Evolutionary conservation across 192 early-diverging fungal genomes (phyloP), one percentile per base, ranked within the genome.

Genomic region (Coemansia sp.): DNA sequence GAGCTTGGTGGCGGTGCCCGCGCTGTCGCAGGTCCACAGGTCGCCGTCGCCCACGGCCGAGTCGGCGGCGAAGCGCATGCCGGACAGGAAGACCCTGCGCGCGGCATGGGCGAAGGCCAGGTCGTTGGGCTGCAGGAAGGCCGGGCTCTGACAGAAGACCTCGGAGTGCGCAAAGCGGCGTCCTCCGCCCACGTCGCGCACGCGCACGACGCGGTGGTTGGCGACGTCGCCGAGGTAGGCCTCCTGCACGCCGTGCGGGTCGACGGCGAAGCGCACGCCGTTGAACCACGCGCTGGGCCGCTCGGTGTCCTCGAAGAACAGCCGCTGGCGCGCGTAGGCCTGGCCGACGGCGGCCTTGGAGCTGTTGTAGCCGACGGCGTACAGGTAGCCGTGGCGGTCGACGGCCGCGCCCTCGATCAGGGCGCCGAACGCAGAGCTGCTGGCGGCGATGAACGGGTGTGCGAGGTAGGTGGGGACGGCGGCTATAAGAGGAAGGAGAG

Each of bases 401-500:
- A 85, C 84, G 25, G 68, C 84, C 4, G 82, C 82, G 27, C 86
- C 86, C 65, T 87, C 86, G 46, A 87, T 87, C 36, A 57, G 27
- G 1, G 77, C 25, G 42, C 86, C 86, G 54, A 87, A 87, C 70
- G 58, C 49, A 6, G 83, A 62, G 32, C 56, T 35, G n/a, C 25
- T 35, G 2, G 74, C 49, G 7, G 64, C 59, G 11, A 84, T n/a
- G 11, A 68, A 78, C 27, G 79, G 45, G 40, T 54, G 60, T 27
- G 83, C 74, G 1, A 61, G 3, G 54, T 60, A 64, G 3, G 62
- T 61, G 6, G 27, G 67, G 39, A 69, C 59, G n/a, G n/a, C n/a
- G n/a, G n/a, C n/a, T n/a, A n/a, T n/a, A n/a, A n/a, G n/a, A n/a
- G n/a, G n/a, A n/a, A n/a, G n/a, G n/a, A n/a, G n/a, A n/a, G n/a